phyloP scores from a whole-genome alignment of 257 asterid genomes.

The Penstemon barbatus region DNA sequence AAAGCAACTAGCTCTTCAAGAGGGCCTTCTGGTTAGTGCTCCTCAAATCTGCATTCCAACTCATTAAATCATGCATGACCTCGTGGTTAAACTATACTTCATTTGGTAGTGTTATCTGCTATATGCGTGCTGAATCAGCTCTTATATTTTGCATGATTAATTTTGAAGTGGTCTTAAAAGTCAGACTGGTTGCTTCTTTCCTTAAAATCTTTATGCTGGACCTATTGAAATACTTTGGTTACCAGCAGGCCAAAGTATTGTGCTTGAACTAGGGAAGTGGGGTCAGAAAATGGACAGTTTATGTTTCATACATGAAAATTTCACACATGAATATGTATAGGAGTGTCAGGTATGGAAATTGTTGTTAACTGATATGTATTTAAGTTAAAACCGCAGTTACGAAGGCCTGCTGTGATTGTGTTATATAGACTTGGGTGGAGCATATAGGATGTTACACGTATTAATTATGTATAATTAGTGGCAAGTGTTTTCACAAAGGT shows the following conservation, averaged over 20 bases:
- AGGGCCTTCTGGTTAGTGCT: conserved; percentile 87
- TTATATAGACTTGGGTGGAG: neutral
- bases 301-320: neutral
- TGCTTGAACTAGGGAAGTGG: neutral
- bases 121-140: conserved; percentile 2
- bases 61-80: conserved; percentile 7
- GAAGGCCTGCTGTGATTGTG: neutral
- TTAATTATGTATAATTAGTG: no score
- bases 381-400: neutral
- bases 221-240: neutral
- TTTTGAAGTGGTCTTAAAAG: conserved; percentile 9
- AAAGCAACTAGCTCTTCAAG: conserved; percentile 88
- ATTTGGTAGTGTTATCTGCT: neutral
- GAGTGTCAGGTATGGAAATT: neutral
- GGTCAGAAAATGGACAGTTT: neutral
- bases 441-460: neutral
- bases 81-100: conserved; percentile 8
- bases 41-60: conserved; percentile 7
- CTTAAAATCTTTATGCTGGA: neutral
- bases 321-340: neutral
- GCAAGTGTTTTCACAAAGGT: neutral
- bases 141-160: neutral
- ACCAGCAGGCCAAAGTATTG: neutral
- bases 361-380: neutral
- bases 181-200: neutral